Evolutionary conservation across 1,139 yeast species (phyloP), one percentile per base, ranked within the genome.

Genomic region (Scheffersomyces quercinus): DNA sequence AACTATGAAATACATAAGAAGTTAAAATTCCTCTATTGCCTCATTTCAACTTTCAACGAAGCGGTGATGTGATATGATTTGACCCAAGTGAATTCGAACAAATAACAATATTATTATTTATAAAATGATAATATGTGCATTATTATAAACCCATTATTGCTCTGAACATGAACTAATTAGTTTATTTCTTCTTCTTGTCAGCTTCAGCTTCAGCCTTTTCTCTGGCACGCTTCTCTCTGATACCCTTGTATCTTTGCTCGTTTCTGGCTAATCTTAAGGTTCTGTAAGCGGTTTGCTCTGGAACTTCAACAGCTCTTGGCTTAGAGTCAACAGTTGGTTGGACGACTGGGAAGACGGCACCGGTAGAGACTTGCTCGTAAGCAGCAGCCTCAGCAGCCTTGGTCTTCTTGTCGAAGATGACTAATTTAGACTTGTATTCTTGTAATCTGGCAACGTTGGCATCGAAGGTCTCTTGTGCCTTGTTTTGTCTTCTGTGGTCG

Each of bases 401-500:
- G 60, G 86, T 75, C 81, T 88, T 88, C 78, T 88, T 84, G 82
- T 95, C 97, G 80, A 91, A 90, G 68, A 91, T 83, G 67, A 95
- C 93, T 77, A 95, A 83, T 81, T 91, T 91, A 67, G 95, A 80
- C 80, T 85, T 82, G 95, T 89, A 95, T 77, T 89, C 96, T 81
- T 88, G 81, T 75, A 93, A 86, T 84, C 99, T 90, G 73, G 83
- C 88, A 68, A 93, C 98, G 79, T 93, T 93, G 68, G 83, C 79
- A 71, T 91, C 95, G 65, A 90, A 88, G 65, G 88, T 91, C 81
- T 91, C 99, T 68, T 88, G 88, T 65, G 93, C 85, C 82, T 88
- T 90, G 96, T 93, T 95, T 75, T 87, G 95, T 82, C 99, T 93
- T 83, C 99, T 93, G 95, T 88, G 96, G 83, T 93, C 99, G 68